Conservation (phyloP, 305 asterid species). For the Fraxinus dipetala region DNA sequence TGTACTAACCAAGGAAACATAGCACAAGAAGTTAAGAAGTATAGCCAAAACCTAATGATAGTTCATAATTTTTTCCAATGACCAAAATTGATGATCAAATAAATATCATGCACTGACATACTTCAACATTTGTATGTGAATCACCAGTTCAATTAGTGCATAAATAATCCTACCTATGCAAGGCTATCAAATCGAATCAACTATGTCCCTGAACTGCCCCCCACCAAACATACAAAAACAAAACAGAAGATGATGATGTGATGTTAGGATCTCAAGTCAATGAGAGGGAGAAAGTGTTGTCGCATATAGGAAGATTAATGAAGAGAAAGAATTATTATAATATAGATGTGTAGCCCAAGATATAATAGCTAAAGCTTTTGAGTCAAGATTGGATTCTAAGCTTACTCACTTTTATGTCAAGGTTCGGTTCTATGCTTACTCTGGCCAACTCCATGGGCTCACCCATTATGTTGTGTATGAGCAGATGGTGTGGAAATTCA, state of each 20-base stretch:
- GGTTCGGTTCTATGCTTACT: not conserved
- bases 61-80: slow-evolving; percentile 12
- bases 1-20: slow-evolving; percentile 6
- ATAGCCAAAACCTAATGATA: not conserved
- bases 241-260: not conserved
- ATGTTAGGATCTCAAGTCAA: not conserved
- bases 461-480: not conserved
- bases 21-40: not conserved
- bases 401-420: not conserved
- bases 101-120: slow-evolving; percentile 1
- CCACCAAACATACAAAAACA: not conserved
- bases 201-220: not conserved
- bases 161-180: not conserved
- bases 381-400: not conserved
- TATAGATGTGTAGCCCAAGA: not conserved
- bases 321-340: not conserved
- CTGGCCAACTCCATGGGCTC: not conserved
- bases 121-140: not conserved
- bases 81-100: not conserved
- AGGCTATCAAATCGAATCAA: not conserved
- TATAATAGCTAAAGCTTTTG: not conserved
- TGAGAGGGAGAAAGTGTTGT: not conserved
- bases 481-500: not conserved
- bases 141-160: not conserved
- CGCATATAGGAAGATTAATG: not conserved